phyloP scores from a whole-genome alignment of 257 asterid genomes.

The Jacaranda copaia region DNA sequence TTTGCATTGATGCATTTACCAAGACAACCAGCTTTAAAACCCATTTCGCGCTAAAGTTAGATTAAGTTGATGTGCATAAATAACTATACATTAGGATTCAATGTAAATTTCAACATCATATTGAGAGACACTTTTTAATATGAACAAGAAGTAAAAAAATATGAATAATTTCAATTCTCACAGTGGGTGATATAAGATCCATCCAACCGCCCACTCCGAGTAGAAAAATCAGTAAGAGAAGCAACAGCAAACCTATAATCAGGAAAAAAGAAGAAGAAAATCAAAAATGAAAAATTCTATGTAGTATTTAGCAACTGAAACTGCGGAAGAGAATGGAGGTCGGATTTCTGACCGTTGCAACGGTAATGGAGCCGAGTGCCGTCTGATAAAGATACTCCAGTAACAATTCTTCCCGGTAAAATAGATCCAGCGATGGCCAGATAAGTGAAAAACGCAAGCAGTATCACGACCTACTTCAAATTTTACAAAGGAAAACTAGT shows the following conservation, averaged over 20 bases:
- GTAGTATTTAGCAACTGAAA: constrained; percentile 25
- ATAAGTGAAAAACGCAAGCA: constrained; percentile 64
- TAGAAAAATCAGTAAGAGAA: constrained; percentile 58
- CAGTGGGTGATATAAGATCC: constrained; percentile 72
- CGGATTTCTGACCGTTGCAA: constrained; percentile 68
- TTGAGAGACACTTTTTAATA: not conserved
- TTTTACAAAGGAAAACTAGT: constrained; percentile 6
- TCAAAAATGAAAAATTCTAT: not conserved
- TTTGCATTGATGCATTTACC: constrained; percentile 11
- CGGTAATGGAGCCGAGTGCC: constrained; percentile 83
- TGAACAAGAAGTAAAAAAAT: not conserved
- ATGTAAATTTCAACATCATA: not conserved
- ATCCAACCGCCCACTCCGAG: constrained; percentile 76
- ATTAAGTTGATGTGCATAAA: not conserved
- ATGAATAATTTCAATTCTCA: constrained; percentile 44
- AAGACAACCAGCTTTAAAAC: not conserved
- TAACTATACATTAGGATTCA: not conserved
- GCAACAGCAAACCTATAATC: constrained; percentile 63
- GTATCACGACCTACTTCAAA: constrained; percentile 58
- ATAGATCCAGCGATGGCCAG: constrained; percentile 82
- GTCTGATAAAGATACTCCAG: constrained; percentile 76
- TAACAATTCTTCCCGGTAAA: constrained; percentile 76
- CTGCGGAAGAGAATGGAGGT: not conserved
- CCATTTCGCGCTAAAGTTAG: not conserved
- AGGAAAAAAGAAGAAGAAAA: not conserved